A percentile compares a stretch with the other conserved stretches of the same genome.
Evolutionary conservation across 257 asterid genomes (phyloP).

Genomic region (Thymus mandschuricus): DNA sequence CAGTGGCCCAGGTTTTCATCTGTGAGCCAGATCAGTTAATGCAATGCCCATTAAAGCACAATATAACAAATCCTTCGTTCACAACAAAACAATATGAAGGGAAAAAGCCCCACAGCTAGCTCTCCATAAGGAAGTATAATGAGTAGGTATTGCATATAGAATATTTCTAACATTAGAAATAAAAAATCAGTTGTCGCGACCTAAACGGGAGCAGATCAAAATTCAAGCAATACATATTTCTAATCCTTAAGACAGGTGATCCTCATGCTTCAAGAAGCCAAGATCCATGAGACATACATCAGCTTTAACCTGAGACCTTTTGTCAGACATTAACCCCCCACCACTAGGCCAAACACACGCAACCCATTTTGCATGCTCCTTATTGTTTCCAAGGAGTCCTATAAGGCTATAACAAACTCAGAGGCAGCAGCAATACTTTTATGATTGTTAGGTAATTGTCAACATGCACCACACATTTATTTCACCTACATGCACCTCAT

Average conservation of each 20-base stretch:
- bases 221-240: background rate
- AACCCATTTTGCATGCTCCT: slow-evolving; percentile 6
- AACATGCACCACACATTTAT: background rate
- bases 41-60: background rate
- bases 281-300: too few species aligned
- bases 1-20: slow-evolving; percentile 95
- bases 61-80: slow-evolving; percentile 12
- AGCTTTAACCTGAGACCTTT: background rate
- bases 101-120: slow-evolving; percentile 2
- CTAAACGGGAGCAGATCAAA: slow-evolving; percentile 13
- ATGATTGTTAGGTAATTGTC: slow-evolving; percentile 5
- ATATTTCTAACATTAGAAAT: background rate
- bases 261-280: slow-evolving; percentile 7
- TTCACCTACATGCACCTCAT: too few species aligned
- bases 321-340: too few species aligned
- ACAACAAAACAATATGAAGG: slow-evolving; percentile 6
- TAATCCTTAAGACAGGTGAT: background rate
- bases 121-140: slow-evolving; percentile 6
- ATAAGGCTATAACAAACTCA: background rate
- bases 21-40: slow-evolving; percentile 44
- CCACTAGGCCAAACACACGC: too few species aligned
- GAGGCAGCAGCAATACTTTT: slow-evolving; percentile 2
- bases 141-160: background rate
- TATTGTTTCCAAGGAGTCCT: background rate
- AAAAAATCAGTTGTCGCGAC: slow-evolving; percentile 1